Base-by-base conservation (phyloP, 2,329 filamentous ascomycete species). In the Coccinonectria pachysandricola region DNA sequence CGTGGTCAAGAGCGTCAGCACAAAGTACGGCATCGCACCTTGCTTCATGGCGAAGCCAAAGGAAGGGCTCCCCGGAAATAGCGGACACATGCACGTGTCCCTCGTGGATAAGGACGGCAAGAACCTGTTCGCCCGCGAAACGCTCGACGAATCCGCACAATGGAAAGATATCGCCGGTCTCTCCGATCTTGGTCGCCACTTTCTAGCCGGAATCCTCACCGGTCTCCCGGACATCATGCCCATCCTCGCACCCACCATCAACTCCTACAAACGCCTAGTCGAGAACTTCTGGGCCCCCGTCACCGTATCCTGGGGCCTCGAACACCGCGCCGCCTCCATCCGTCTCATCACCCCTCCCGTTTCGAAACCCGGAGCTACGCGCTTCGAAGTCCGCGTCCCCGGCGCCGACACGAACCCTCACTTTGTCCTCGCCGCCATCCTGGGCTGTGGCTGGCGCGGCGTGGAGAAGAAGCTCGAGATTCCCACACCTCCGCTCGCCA, bases 231-330 rank as follows among this genome's bases (percentile, higher is more conserved):
- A 95, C 48, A 75, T 96, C 41, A 98, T 98, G 91, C 91, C 91
- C 1, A 65, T 96, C 32, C 66, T 98, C 8, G 91, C 88, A 1
- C 91, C 91, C 0, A 98, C 85, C 1, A 73, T 98, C 49, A 98
- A 98, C 67, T 93, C 84, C 35, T 98, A 98, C 67, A 98, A 98
- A 61, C 79, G 91, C 4, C 70, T 98, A 1, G 91, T 98, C 3
- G 91, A 98, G 63, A 96, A 96, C 60, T 96, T 95, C 59, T 98
- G 91, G 91, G 91, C 91, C 0, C 91, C 91, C 0, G 91, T 98
- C 5, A 95, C 88, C 0, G 91, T 96, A 0, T 94, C 85, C 0
- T 98, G 91, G 91, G 91, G 91, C 1, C 62, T 95, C 5, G 91
- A 96, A 57, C 88, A 98, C 53, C 83, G 91, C 35, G 87, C 86